A percentile compares a stretch with the other conserved stretches of the same genome.
Conservation (phyloP, 306 rosid genomes). For the Vicia faba region DNA sequence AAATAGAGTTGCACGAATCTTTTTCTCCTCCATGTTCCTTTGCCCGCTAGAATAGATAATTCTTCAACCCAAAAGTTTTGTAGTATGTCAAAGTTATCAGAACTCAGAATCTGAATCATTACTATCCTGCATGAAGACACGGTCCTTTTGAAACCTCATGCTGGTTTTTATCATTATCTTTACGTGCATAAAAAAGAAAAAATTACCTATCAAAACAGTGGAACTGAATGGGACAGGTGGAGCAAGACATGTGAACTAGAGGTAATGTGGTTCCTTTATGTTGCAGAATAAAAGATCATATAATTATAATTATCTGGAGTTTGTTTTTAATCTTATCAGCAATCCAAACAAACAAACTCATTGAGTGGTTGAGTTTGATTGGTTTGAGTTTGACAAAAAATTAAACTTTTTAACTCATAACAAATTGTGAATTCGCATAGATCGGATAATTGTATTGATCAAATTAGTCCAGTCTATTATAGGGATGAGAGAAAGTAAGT, state of each 20-base stretch:
- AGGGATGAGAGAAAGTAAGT: neutral
- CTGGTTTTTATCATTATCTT: neutral
- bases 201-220: neutral
- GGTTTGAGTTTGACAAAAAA: neutral
- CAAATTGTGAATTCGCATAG: neutral
- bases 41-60: constrained; percentile 21
- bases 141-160: neutral
- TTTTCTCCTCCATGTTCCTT: constrained; percentile 25
- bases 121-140: neutral
- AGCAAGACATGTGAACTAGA: neutral
- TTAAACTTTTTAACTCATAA: neutral
- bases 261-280: neutral
- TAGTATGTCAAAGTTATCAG: constrained; percentile 28
- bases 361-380: neutral
- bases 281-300: neutral
- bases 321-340: neutral
- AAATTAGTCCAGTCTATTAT: neutral
- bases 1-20: constrained; percentile 17
- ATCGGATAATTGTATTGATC: neutral
- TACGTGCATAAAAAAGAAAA: neutral
- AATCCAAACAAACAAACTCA: neutral
- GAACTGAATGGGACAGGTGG: neutral
- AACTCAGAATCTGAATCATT: constrained; percentile 18
- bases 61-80: constrained; percentile 30
- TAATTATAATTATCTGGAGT: neutral